Base-by-base conservation (phyloP, 2,329 filamentous ascomycete genomes). In the Penicillium paneum region DNA sequence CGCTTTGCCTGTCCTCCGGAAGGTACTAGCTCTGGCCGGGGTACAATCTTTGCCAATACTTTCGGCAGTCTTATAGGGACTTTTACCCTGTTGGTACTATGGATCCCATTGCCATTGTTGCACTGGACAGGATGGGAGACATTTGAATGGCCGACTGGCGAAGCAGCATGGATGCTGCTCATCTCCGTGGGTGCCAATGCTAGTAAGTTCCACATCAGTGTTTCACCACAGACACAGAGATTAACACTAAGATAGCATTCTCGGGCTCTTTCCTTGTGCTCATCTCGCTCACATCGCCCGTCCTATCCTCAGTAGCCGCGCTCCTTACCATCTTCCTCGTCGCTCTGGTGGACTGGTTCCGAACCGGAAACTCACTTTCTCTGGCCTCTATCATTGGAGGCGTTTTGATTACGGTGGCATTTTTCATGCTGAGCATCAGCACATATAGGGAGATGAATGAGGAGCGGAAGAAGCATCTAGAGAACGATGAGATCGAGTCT, bases 321-420 rank as follows among this genome's bases (percentile, higher is more conserved):
- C 83, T 99, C 7, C 80, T 99, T 43, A 99, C 94, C 21, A 99
- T 99, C 62, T 97, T 99, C 79, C 84, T 97, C 57, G 94, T 99
- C 7, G 94, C 93, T 0, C 78, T 97, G 29, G 90, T 90, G 52
- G 94, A 99, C 74, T 95, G 94, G 85, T 70, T 92, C 53, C 79
- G 92, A 40, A 95, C 90, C 0, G 90, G 93, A 46, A 81, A 88
- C 64, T 84, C 88, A 0, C 78, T 96, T 19, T 89, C 86, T 48
- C 76, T 80, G 4, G 89, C 91, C 0, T 89, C 93, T 3, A 80
- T 97, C 12, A 67, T 84, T 0, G 94, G 94, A n/a, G 93, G 94
- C 0, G 68, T 88, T 28, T 79, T 97, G 65, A 99, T 99, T 66
- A 89, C 96, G 54, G 80, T 84, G 1, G 94, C 94, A 0, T 99